Percentiles rank a stretch among this genome's conserved stretches.
Conservation (phyloP, 805 yeast species). For the Wickerhamomyces sydowiorum region DNA sequence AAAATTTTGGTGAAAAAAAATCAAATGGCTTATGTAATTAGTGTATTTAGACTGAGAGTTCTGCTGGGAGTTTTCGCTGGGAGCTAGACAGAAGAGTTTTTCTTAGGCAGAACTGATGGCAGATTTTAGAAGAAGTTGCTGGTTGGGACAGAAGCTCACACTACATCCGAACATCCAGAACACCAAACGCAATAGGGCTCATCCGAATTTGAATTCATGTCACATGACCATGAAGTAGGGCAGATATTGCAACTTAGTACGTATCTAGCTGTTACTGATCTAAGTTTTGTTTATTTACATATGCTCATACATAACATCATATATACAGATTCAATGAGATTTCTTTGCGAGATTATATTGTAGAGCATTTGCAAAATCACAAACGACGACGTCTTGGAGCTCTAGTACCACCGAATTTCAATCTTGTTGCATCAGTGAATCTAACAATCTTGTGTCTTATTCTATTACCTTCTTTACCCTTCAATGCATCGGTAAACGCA, state of each 20-base stretch:
- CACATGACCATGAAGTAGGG: constrained; percentile 10
- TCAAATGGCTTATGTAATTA: not conserved
- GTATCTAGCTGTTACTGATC: too few species aligned
- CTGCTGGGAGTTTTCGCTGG: not conserved
- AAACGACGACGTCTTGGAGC: constrained; percentile 78
- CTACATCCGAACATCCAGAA: too few species aligned
- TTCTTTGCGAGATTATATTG: not conserved
- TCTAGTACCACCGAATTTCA: constrained; percentile 91
- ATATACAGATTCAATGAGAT: not conserved
- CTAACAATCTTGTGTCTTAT: constrained; percentile 64
- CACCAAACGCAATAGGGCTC: constrained; percentile 8
- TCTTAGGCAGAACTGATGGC: not conserved
- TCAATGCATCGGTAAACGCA: constrained; percentile 77
- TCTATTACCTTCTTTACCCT: constrained; percentile 80
- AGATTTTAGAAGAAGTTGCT: not conserved
- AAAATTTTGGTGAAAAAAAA: too few species aligned
- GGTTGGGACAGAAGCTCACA: too few species aligned
- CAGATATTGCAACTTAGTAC: too few species aligned
- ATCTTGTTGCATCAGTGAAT: constrained; percentile 70
- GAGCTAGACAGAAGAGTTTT: not conserved
- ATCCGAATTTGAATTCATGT: not conserved
- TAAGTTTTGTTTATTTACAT: too few species aligned
- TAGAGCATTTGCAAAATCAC: constrained; percentile 20
- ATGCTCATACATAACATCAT: not conserved
- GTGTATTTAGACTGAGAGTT: too few species aligned